Evolutionary conservation across 345 rosid genomes (phyloP).

Genomic region (Eucalyptus sp.): DNA sequence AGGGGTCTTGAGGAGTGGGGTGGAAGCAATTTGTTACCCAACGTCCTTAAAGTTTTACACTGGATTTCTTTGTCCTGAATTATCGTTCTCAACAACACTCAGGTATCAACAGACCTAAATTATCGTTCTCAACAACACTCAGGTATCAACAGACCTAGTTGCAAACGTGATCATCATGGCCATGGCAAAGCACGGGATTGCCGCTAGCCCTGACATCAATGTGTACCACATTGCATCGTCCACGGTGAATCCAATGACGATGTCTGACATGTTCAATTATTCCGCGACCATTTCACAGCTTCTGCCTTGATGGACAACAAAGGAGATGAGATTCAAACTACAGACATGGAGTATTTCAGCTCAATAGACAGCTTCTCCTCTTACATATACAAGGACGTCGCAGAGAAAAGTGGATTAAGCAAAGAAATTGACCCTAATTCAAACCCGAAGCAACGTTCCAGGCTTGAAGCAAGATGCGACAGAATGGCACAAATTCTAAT

Average conservation of each 20-base stretch:
- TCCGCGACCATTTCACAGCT: constrained; percentile 3
- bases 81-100: neutral
- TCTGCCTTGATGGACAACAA: neutral
- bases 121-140: neutral
- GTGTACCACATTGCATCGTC: constrained; percentile 11
- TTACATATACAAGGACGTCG: neutral
- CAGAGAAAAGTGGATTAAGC: neutral
- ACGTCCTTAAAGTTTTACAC: neutral
- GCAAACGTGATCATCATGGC: constrained; percentile 12
- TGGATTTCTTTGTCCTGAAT: neutral
- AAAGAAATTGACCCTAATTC: neutral
- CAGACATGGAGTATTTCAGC: neutral
- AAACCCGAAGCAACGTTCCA: neutral
- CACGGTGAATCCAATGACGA: neutral
- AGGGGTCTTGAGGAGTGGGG: neutral
- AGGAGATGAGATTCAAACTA: neutral
- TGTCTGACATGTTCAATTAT: neutral
- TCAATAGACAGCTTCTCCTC: neutral
- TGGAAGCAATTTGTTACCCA: neutral
- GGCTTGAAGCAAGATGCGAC: neutral
- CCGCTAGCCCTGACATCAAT: neutral
- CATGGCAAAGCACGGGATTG: constrained; percentile 15
- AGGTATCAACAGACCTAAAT: constrained; percentile 16
- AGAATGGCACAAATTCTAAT: neutral
- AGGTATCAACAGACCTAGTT: constrained; percentile 20